Percentiles rank a stretch among this genome's conserved stretches.
Evolutionary conservation across 768 basidiomycete genomes (phyloP).

Genomic region (Amanita rimosa): DNA sequence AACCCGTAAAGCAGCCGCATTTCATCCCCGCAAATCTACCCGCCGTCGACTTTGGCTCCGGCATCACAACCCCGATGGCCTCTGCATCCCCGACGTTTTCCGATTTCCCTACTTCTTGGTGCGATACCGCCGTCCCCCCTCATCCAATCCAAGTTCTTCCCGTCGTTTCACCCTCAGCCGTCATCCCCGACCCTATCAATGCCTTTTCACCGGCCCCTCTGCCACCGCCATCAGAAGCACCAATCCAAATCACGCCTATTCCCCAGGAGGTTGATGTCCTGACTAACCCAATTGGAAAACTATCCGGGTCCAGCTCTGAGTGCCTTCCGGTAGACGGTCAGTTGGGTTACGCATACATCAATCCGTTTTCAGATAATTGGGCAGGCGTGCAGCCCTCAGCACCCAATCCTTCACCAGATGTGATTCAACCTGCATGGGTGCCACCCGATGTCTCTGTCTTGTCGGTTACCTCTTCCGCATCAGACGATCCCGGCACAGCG

Average conservation of each 20-base stretch:
- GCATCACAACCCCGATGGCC: constrained; percentile 7
- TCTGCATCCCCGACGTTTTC: constrained; percentile 17
- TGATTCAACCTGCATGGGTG: not conserved
- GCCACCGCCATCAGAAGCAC: constrained; percentile 5
- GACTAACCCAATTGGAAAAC: constrained; percentile 34
- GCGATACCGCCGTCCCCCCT: constrained; percentile 25
- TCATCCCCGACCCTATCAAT: constrained; percentile 13
- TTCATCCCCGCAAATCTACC: constrained; percentile 12
- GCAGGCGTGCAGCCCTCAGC: not conserved
- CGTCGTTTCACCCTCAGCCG: not conserved
- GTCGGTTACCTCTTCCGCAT: constrained; percentile 17
- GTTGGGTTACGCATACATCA: constrained; percentile 25
- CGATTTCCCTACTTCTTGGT: constrained; percentile 25
- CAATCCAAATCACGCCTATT: not conserved
- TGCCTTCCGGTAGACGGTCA: constrained; percentile 30
- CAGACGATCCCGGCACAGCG: constrained; percentile 17
- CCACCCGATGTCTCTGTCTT: constrained; percentile 11
- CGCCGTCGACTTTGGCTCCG: constrained; percentile 12
- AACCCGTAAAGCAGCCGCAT: constrained; percentile 16
- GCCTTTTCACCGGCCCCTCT: constrained; percentile 9
- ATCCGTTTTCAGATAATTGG: constrained; percentile 17
- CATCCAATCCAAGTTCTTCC: constrained; percentile 19
- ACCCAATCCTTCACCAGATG: not conserved
- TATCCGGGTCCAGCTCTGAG: constrained; percentile 49
- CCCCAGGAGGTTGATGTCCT: constrained; percentile 11